A percentile compares a stretch with the other conserved stretches of the same genome.
Conservation (phyloP, 2,329 filamentous ascomycete species). For the Zymoseptoria passerinii region DNA sequence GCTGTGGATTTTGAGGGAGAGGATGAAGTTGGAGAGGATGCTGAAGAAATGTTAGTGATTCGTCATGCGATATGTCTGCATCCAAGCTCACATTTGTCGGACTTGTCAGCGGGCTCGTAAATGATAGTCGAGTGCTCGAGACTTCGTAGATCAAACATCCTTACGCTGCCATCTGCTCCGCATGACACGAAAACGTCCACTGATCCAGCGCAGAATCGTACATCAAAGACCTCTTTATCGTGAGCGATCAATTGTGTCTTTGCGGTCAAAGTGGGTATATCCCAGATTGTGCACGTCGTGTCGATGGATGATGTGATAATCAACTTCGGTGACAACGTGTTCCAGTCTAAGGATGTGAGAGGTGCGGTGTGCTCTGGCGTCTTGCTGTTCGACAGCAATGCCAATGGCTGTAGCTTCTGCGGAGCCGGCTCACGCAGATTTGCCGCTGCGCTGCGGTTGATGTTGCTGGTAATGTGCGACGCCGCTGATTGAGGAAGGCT, state of each 20-base stretch:
- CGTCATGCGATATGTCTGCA: neutral
- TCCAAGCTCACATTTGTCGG: slow-evolving; percentile 39
- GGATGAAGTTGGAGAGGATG: slow-evolving; percentile 46
- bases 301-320: slow-evolving; percentile 99
- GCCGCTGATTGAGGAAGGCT: slow-evolving; percentile 57
- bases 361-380: slow-evolving; percentile 96
- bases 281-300: slow-evolving; percentile 98
- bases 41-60: slow-evolving; percentile 7
- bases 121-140: slow-evolving; percentile 98
- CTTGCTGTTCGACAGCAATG: slow-evolving; percentile 92
- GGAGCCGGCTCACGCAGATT: slow-evolving; percentile 52
- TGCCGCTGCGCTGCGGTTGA: slow-evolving; percentile 55
- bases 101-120: slow-evolving; percentile 90
- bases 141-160: slow-evolving; percentile 97
- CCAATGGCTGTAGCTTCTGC: slow-evolving; percentile 84
- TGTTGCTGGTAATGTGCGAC: slow-evolving; percentile 58
- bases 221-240: slow-evolving; percentile 98
- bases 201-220: slow-evolving; percentile 94
- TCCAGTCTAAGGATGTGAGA: slow-evolving; percentile 95
- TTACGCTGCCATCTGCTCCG: slow-evolving; percentile 91
- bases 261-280: slow-evolving; percentile 92
- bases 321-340: slow-evolving; percentile 88
- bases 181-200: slow-evolving; percentile 99
- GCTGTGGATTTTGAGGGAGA: slow-evolving; percentile 61
- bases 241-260: slow-evolving; percentile 98